Base-by-base conservation (phyloP, 108 stramenopile species). In the Skeletonema tropicum region DNA sequence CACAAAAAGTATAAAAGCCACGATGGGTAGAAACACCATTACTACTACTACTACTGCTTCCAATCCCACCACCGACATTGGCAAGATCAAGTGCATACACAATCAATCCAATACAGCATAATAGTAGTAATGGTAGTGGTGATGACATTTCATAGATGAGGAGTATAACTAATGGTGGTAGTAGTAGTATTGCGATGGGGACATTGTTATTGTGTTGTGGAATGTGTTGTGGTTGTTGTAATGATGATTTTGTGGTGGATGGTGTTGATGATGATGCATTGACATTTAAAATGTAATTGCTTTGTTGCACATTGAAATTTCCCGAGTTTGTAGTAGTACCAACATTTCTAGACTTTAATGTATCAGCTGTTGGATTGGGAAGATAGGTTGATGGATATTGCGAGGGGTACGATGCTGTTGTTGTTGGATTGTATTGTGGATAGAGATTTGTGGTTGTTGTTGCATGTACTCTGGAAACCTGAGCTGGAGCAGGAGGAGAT, bases 31-130 rank as follows among this genome's bases (percentile, higher is more conserved):
- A 30, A 26, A 3, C 5, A 6, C 2, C 17, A 31, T 19, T n/a
- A 36, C 9, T 39, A 4, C 17, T 57, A 14, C 21, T 25, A 3
- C 15, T 14, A 19, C n/a, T n/a, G n/a, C n/a, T 2, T 29, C 19
- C 38, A 26, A 59, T n/a, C 73, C 39, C 15, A 73, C 57, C 46
- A 63, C 89, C 85, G 26, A 76, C 46, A 80, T 92, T 87, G 61
- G 87, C 74, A 73, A 92, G 45, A 72, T 92, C 90, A 73, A 89
- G 25, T 14, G 76, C 83, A 71, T 91, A 91, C 49, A 89, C 38
- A 2, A 83, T 57, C 60, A 87, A 63, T 17, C 61, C 68, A 29
- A 83, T 33, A 62, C 79, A 83, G 11, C 84, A 55, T 21, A 88
- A 74, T 4, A 77, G 17, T 39, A 88, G 64, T 49, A 89, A 23